These are phyloP conservation scores for Kalmusia sp. DNA, from an alignment of 2,329 filamentous ascomycete species.

Conservation along the genomic window DNA sequence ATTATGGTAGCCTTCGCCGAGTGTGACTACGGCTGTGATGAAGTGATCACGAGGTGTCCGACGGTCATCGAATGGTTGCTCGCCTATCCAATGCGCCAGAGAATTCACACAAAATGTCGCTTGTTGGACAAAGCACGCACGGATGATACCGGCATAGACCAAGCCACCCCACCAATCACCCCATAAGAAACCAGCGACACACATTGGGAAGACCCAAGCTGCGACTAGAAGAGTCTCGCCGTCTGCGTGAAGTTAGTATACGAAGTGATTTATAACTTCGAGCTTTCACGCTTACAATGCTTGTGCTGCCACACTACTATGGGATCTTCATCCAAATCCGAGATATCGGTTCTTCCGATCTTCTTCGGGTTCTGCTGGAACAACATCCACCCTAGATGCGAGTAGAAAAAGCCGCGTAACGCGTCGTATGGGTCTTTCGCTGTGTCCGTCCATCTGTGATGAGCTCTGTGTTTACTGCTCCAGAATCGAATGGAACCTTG, in stretches of 20 bases:
- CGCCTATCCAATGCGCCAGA: slow-evolving; percentile 60
- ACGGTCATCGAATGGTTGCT: slow-evolving; percentile 51
- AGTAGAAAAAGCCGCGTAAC: slow-evolving; percentile 56
- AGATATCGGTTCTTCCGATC: slow-evolving; percentile 57
- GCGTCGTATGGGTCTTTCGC: slow-evolving; percentile 58
- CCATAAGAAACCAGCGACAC: slow-evolving; percentile 56
- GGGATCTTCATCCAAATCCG: slow-evolving; percentile 58
- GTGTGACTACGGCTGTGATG: slow-evolving; percentile 47
- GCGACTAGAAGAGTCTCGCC: slow-evolving; percentile 52
- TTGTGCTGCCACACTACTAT: slow-evolving; percentile 57
- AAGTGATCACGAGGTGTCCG: slow-evolving; percentile 47
- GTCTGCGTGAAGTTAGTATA: slow-evolving; percentile 18
- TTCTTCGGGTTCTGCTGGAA: slow-evolving; percentile 59
- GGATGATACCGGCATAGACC: slow-evolving; percentile 57
- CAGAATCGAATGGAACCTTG: slow-evolving; percentile 59
- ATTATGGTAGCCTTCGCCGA: slow-evolving; percentile 52
- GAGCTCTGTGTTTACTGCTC: slow-evolving; percentile 56
- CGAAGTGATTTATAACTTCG: neutral
- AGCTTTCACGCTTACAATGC: slow-evolving; percentile 34
- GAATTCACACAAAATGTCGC: slow-evolving; percentile 61
- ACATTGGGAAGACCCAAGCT: slow-evolving; percentile 51
- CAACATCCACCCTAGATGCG: slow-evolving; percentile 59
- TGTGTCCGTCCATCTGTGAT: slow-evolving; percentile 59
- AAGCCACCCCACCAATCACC: slow-evolving; percentile 56
- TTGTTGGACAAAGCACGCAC: slow-evolving; percentile 59